Percentiles rank a stretch among this genome's conserved stretches.
These are phyloP conservation scores for Dimocarpus longan DNA, from an alignment of 345 rosid species.

Conservation along the genomic window DNA sequence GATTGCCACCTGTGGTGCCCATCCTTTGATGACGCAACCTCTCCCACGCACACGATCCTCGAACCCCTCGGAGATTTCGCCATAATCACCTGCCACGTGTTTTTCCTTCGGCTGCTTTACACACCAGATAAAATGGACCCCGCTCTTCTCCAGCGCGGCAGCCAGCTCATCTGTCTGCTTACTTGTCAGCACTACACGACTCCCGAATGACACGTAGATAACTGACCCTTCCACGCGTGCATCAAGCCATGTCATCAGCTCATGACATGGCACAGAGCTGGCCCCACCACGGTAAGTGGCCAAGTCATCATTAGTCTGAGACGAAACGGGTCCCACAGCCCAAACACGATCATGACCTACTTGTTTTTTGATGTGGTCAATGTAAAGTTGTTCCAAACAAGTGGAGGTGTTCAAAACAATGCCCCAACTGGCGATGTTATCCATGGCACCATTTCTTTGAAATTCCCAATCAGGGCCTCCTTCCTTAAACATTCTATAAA, in stretches of 20 bases:
- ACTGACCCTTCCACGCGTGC: constrained; percentile 2
- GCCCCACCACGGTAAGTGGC: constrained; percentile 29
- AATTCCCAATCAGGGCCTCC: constrained; percentile 46
- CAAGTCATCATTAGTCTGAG: neutral
- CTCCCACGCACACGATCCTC: constrained; percentile 23
- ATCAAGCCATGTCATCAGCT: constrained; percentile 29
- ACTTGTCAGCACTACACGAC: neutral
- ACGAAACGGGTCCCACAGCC: constrained; percentile 44
- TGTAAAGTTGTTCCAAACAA: constrained; percentile 41
- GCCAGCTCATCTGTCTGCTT: constrained; percentile 19
- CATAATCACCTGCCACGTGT: neutral
- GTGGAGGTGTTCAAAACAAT: constrained; percentile 55
- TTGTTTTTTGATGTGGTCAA: constrained; percentile 1
- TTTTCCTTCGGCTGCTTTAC: neutral
- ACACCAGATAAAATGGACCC: constrained; percentile 12
- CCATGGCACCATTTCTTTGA: constrained; percentile 25
- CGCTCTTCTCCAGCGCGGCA: constrained; percentile 19
- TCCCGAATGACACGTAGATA: constrained; percentile 26
- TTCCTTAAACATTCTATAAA: constrained; percentile 27
- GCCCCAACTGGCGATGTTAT: constrained; percentile 56
- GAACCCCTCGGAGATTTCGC: neutral
- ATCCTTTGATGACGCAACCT: constrained; percentile 19
- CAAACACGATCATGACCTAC: constrained; percentile 34
- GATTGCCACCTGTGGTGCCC: constrained; percentile 28
- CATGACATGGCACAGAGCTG: constrained; percentile 2